Evolutionary conservation across 2,329 filamentous ascomycete genomes (phyloP), one percentile per base, ranked within the genome.

Genomic region (Aspergillus alliaceus): DNA sequence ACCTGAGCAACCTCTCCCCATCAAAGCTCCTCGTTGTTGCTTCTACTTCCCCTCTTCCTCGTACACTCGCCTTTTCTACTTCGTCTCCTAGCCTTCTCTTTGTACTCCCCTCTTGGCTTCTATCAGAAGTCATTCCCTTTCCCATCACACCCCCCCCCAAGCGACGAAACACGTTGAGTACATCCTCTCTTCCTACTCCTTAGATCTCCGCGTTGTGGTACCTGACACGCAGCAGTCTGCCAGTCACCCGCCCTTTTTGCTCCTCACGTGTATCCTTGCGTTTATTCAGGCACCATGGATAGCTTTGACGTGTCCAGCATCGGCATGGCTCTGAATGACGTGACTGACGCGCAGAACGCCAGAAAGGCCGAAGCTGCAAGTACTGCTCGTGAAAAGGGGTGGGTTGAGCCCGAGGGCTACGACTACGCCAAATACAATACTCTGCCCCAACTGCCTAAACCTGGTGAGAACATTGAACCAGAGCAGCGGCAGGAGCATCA

Each of bases 351-450:
- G 2, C 54, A 65, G 12, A 61, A 52, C 48, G 64, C 63, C 27
- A 63, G 68, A 35, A 68, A 69, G 34, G 57, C 58, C n/a, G 69
- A 73, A 40, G 66, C 69, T 7, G 61, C 66, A 12, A 63, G 57
- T 25, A 50, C 69, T n/a, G 73, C 74, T 44, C 71, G 72, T 27
- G 67, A 74, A 9, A 73, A 72, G 22, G 75, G 74, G 1, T 79
- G 77, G 77, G 63, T 58, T 8, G 66, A 69, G 7, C 74, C 70
- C 2, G 65, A 73, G 35, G 61, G 66, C 4, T 78, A 73, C 51
- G 64, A 77, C 37, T 79, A 79, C 56, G 56, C 66, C 1, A 62
- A 66, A 52, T 76, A 72, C 59, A 69, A 59, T 18, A 54, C 53
- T 18, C 54, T 34, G 14, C n/a, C 54, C 15, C 48, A 56, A 35